phyloP scores from a whole-genome alignment of 148 eudicot species.

The Silene latifolia region DNA sequence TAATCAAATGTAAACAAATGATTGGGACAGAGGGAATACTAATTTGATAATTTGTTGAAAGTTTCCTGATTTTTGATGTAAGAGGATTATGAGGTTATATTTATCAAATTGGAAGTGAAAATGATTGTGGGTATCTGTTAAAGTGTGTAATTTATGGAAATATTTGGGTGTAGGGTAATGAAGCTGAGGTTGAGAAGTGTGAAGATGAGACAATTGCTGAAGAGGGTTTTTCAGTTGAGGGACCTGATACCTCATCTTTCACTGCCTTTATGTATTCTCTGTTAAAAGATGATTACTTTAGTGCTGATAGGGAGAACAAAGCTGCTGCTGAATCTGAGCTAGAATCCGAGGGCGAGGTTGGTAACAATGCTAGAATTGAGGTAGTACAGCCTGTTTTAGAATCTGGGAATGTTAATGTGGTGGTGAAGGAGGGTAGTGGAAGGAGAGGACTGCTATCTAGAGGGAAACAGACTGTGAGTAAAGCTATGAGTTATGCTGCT shows the following conservation, averaged over 20 bases:
- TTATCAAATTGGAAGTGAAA: neutral
- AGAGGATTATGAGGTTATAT: neutral
- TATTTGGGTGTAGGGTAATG: conserved; percentile 43
- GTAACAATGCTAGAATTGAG: conserved; percentile 18
- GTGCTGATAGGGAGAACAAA: conserved; percentile 38
- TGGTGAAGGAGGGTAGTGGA: conserved; percentile 49
- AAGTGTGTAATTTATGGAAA: neutral
- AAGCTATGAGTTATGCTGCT: conserved; percentile 64
- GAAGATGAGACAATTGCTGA: conserved; percentile 41
- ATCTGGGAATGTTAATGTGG: conserved; percentile 21
- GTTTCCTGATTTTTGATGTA: neutral
- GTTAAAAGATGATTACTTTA: conserved; percentile 41
- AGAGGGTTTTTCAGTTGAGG: conserved; percentile 50
- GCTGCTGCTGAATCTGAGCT: conserved; percentile 24
- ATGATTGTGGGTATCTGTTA: neutral
- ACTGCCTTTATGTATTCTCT: conserved; percentile 76
- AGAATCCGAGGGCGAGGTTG: conserved; percentile 19
- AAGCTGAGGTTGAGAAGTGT: conserved; percentile 31
- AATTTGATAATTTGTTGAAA: neutral
- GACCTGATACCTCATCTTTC: conserved; percentile 96
- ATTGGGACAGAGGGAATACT: no score
- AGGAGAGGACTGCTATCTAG: conserved; percentile 64
- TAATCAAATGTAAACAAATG: no score
- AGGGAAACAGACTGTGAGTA: conserved; percentile 76
- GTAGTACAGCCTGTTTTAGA: conserved; percentile 28